Base-by-base conservation (phyloP, 805 yeast genomes). In the Clavispora santaluciae region DNA sequence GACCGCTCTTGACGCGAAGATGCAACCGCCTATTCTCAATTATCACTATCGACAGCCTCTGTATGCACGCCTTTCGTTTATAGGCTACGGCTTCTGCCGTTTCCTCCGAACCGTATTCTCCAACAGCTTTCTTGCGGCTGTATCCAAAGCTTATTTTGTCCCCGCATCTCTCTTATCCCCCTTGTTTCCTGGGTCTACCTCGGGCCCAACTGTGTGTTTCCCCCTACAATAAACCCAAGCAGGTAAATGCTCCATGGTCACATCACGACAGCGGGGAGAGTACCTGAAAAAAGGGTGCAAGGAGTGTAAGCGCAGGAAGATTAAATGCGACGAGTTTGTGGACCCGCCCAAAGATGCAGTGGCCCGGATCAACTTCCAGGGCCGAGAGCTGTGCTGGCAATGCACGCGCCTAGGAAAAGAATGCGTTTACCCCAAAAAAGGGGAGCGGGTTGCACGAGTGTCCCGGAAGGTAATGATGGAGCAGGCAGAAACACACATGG, bases 291-390 rank as follows among this genome's bases (percentile, higher is more conserved):
- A 57, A 13, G 75, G 75, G 3, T 70, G 75, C 46, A 48, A 60
- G 13, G 72, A 66, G 42, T 70, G 75, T 47, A 69, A 68, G 44
- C 56, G 71, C 21, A 57, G 72, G 39, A 70, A 69, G 43, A 68
- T 69, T 36, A 69, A 69, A 44, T 66, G 72, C 34, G 68, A 64
- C 30, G 72, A 66, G 41, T 48, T 42, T 35, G 18, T 35, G 18
- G 34, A 44, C 20, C 51, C 53, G 8, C 54, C 54, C 3, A 38
- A 40, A 9, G 49, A 38, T 16, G 53, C 53, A 10, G 36, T 23
- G 20, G 38, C 39, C 17, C 37, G 23, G 8, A 40, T 46, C 35
- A 50, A 50, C 36, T 30, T 41, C 9, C 54, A 50, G 29, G 48
- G 57, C 41, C 18, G 63, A 53, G 42, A 66, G 59, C 31, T 50